Evolutionary conservation across 2,329 filamentous ascomycete genomes (phyloP).

Genomic region (Neofusicoccum sp.): DNA sequence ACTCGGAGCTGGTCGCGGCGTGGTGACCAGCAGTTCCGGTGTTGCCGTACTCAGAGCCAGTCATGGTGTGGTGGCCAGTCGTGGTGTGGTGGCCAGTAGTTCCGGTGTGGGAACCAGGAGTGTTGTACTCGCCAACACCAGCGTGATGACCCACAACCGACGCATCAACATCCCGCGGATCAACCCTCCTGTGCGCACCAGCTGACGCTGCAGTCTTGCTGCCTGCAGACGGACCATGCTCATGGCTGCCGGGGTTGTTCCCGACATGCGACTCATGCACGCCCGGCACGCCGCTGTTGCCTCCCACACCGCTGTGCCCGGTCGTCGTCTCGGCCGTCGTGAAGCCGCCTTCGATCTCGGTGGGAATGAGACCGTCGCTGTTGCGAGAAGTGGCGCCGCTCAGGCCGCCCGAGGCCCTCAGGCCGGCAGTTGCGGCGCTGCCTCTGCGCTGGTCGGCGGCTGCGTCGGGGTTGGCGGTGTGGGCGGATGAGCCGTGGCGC

Average conservation of each 20-base stretch:
- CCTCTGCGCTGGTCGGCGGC: not conserved
- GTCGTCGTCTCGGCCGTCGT: constrained; percentile 6
- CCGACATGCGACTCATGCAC: not conserved
- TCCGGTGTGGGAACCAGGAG: too few species aligned
- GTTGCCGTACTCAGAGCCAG: too few species aligned
- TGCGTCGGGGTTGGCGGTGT: not conserved
- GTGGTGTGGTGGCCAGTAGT: too few species aligned
- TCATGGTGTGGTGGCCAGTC: too few species aligned
- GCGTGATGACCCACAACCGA: too few species aligned
- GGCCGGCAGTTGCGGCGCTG: constrained; percentile 3
- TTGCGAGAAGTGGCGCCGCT: not conserved
- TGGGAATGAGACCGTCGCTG: not conserved
- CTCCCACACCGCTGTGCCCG: constrained; percentile 4
- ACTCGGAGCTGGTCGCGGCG: too few species aligned
- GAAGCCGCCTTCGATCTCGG: constrained; percentile 1
- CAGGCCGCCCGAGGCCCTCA: not conserved
- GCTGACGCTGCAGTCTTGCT: not conserved
- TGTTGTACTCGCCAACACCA: too few species aligned
- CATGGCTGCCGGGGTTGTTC: not conserved
- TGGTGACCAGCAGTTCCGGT: too few species aligned
- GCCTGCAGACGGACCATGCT: not conserved
- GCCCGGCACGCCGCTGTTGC: not conserved
- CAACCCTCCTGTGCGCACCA: not conserved
- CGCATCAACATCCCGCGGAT: too few species aligned
- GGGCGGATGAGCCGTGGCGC: not conserved